Percentiles rank a stretch among this genome's conserved stretches.
These are phyloP conservation scores for Scedosporium apiospermum DNA, from an alignment of 2,329 filamentous ascomycete genomes.

Conservation along the genomic window DNA sequence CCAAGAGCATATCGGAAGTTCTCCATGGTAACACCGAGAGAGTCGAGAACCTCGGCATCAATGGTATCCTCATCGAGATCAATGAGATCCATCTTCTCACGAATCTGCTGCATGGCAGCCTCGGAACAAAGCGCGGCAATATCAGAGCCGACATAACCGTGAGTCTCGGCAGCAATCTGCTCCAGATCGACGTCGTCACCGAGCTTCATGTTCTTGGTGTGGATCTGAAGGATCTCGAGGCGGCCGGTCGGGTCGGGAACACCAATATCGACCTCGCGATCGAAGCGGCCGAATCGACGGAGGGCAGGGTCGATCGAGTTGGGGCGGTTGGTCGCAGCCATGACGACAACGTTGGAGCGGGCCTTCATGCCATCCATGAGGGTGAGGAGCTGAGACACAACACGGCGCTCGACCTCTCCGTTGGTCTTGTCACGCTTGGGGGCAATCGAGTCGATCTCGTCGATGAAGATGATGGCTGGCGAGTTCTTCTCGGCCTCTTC, in stretches of 20 bases:
- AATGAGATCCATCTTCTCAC: slow-evolving; percentile 99
- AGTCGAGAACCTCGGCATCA: slow-evolving; percentile 95
- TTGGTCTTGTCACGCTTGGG: slow-evolving; percentile 99
- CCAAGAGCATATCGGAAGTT: slow-evolving; percentile 99
- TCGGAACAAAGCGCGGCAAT: slow-evolving; percentile 96
- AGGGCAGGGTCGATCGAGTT: slow-evolving; percentile 98
- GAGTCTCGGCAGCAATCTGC: slow-evolving; percentile 92
- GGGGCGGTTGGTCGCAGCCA: slow-evolving; percentile 97
- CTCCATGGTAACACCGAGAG: slow-evolving; percentile 97
- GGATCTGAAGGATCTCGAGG: slow-evolving; percentile 97
- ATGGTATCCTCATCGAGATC: slow-evolving; percentile 99
- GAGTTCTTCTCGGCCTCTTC: slow-evolving; percentile 99
- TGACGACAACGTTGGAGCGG: slow-evolving; percentile 95
- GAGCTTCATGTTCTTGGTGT: slow-evolving; percentile 99
- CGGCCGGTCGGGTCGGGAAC: slow-evolving; percentile 96
- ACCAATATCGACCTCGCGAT: slow-evolving; percentile 97
- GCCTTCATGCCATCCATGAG: slow-evolving; percentile 99
- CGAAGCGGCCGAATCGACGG: slow-evolving; percentile 95
- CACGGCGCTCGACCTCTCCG: slow-evolving; percentile 95
- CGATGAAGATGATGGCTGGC: slow-evolving; percentile 98
- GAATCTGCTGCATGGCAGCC: slow-evolving; percentile 99
- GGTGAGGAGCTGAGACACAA: slow-evolving; percentile 92
- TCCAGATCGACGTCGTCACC: slow-evolving; percentile 94
- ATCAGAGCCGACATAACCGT: slow-evolving; percentile 98
- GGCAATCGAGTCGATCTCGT: slow-evolving; percentile 98